phyloP scores from a whole-genome alignment of 2,329 filamentous ascomycete species.

The Elsinoe arachidis region DNA sequence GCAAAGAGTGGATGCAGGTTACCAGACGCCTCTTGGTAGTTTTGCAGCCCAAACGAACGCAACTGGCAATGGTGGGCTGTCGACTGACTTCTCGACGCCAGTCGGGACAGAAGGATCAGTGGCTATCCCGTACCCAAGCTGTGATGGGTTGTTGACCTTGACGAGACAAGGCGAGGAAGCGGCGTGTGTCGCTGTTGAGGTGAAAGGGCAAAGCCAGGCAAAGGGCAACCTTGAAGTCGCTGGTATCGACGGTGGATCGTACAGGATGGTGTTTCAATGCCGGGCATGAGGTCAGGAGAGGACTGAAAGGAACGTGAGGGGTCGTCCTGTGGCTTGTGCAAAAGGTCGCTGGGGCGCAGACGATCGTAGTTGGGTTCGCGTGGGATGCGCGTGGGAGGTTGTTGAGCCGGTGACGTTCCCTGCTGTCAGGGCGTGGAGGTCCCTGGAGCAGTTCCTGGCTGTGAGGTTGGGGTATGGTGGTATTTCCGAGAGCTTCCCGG shows the following conservation, averaged over 20 bases:
- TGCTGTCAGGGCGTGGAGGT: neutral
- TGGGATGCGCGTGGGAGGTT: neutral
- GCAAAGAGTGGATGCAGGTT: constrained; percentile 12
- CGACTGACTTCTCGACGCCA: constrained; percentile 6
- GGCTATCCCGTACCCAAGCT: constrained; percentile 14
- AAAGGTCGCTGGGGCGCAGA: neutral
- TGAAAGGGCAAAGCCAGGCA: constrained; percentile 1
- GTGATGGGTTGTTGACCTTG: constrained; percentile 14
- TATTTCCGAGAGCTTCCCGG: too few relatives aligned
- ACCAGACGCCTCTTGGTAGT: constrained; percentile 6
- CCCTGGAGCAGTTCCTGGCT: neutral
- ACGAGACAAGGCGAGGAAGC: constrained; percentile 11
- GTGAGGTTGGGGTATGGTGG: neutral
- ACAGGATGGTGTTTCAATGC: constrained; percentile 7
- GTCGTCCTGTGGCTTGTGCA: neutral
- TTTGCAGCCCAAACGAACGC: constrained; percentile 10
- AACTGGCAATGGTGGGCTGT: neutral
- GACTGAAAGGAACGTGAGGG: neutral
- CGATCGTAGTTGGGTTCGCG: neutral
- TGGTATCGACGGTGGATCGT: constrained; percentile 13
- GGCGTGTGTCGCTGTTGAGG: constrained; percentile 13
- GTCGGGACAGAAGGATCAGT: constrained; percentile 3
- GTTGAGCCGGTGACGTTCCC: neutral
- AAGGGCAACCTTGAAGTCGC: constrained; percentile 15
- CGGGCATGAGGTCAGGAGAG: neutral